Evolutionary conservation across 768 basidiomycete genomes (phyloP).

Genomic region (Lanmaoa pseudosensibilis): DNA sequence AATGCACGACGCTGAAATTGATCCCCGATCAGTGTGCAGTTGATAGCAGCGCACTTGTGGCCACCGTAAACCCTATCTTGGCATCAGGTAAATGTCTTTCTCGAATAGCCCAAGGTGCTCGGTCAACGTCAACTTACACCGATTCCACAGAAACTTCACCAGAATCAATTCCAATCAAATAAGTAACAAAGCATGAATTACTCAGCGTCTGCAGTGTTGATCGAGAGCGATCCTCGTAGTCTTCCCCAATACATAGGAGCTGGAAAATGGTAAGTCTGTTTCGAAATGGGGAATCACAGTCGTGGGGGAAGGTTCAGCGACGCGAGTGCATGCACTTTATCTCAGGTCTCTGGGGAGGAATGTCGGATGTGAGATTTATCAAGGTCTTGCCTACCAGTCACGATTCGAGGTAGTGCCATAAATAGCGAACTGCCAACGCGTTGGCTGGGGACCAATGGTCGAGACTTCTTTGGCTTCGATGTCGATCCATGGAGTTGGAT

Average conservation of each 20-base stretch:
- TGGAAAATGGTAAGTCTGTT: background rate
- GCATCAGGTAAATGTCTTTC: background rate
- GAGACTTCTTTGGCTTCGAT: too few species aligned
- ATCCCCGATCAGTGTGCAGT: background rate
- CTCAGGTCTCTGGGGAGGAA: background rate
- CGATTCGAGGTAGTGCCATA: background rate
- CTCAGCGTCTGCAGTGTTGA: too few species aligned
- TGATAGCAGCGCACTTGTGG: too few species aligned
- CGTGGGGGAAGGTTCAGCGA: background rate
- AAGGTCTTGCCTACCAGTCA: background rate
- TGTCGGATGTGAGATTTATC: background rate
- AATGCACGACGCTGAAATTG: background rate
- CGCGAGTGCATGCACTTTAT: background rate
- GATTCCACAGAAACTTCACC: background rate
- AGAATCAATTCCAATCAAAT: background rate
- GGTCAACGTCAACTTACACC: background rate
- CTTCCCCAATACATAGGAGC: background rate
- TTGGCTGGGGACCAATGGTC: background rate
- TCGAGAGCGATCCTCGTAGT: too few species aligned
- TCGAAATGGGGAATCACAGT: background rate
- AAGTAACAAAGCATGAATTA: background rate
- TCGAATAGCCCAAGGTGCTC: background rate
- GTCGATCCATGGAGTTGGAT: too few species aligned
- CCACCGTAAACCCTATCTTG: too few species aligned
- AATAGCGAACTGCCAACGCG: background rate